A percentile compares a stretch with the other conserved stretches of the same genome.
These are phyloP conservation scores for Cutaneotrichosporon sp. DNA, from an alignment of 1,284 basidiomycete genomes.

Conservation along the genomic window DNA sequence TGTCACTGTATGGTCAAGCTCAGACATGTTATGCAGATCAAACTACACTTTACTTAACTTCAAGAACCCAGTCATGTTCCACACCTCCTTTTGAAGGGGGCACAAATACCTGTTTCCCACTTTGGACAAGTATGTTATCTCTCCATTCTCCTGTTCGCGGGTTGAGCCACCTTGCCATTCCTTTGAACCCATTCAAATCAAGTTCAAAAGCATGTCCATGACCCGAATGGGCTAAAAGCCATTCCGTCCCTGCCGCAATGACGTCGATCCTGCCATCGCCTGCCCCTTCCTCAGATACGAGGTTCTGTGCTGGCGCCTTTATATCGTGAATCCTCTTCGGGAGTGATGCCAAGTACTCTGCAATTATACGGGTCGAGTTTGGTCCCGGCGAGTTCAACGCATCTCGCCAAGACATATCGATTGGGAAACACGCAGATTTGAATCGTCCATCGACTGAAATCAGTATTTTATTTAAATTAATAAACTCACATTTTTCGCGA, in stretches of 20 bases:
- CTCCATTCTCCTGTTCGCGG: conserved; percentile 14
- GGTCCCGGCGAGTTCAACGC: conserved; percentile 16
- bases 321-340: conserved; percentile 22
- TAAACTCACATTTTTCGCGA: conserved; percentile 23
- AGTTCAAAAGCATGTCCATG: conserved; percentile 22
- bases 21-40: too few relatives aligned
- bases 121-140: background rate
- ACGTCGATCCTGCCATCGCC: conserved; percentile 22
- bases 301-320: conserved; percentile 18
- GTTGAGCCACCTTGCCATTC: conserved; percentile 21
- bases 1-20: too few relatives aligned
- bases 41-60: too few relatives aligned
- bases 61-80: conserved; percentile 8
- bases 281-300: too few relatives aligned
- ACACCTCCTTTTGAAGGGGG: background rate
- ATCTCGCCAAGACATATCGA: conserved; percentile 21
- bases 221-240: conserved; percentile 26
- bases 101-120: background rate
- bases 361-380: conserved; percentile 17
- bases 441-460: background rate
- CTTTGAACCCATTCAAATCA: conserved; percentile 13
- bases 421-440: background rate
- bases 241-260: conserved; percentile 18
- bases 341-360: conserved; percentile 15
- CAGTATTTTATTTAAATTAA: too few relatives aligned